Conservation (phyloP, 495 filamentous ascomycete genomes). For the Talaromyces ruber region DNA sequence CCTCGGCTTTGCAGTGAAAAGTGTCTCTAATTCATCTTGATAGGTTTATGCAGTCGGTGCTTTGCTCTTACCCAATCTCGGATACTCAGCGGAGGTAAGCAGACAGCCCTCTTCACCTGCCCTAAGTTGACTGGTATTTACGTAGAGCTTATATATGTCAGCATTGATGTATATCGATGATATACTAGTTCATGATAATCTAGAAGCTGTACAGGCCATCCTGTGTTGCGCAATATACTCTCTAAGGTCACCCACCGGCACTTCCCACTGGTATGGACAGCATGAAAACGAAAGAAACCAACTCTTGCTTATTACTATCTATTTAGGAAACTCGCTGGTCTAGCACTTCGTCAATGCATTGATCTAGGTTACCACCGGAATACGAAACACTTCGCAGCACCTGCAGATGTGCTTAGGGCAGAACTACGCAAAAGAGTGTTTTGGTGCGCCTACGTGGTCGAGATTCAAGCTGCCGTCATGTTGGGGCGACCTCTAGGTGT, state of each 20-base stretch:
- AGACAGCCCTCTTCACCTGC: neutral
- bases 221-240: conserved; percentile 14
- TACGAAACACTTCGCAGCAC: neutral
- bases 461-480: conserved; percentile 8
- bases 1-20: neutral
- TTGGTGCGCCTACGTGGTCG: conserved; percentile 11
- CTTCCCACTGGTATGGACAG: conserved; percentile 8
- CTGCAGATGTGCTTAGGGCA: neutral
- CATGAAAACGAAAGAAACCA: neutral
- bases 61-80: conserved; percentile 7
- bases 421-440: conserved; percentile 11
- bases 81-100: neutral
- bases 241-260: conserved; percentile 6
- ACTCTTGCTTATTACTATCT: neutral
- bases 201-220: conserved; percentile 13
- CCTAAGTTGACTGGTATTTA: neutral
- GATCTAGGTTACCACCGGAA: conserved; percentile 16
- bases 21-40: neutral
- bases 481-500: conserved; percentile 11
- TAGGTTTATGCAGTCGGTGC: conserved; percentile 14
- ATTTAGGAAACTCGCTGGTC: conserved; percentile 12
- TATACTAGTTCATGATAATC: conserved; percentile 5
- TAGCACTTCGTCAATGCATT: conserved; percentile 13
- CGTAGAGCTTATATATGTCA: neutral
- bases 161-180: conserved; percentile 8